These are phyloP conservation scores for Amanita pseudoporphyria DNA, from an alignment of 768 basidiomycete genomes.

Conservation along the genomic window DNA sequence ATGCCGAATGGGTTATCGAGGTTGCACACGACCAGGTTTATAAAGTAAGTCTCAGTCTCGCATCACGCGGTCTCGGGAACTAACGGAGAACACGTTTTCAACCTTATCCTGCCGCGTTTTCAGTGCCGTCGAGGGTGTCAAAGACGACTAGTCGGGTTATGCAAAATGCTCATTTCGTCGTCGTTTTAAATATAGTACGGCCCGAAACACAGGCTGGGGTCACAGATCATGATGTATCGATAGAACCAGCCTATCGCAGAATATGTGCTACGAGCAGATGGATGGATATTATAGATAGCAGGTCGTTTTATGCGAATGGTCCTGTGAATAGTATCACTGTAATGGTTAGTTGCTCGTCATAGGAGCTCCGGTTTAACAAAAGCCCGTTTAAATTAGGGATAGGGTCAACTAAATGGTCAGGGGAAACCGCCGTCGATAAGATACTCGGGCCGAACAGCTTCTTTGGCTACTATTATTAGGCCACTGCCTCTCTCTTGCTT, in stretches of 20 bases:
- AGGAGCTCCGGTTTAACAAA: too few species aligned
- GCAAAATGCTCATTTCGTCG: neutral
- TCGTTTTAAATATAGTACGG: neutral
- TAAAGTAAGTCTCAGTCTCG: conserved; percentile 9
- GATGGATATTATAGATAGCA: neutral
- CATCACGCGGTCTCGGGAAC: conserved; percentile 22
- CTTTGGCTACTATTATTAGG: too few species aligned
- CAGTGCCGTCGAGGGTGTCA: neutral
- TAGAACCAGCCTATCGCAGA: neutral
- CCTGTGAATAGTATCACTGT: too few species aligned
- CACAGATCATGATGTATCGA: neutral
- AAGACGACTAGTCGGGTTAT: neutral
- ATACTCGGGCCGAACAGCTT: too few species aligned
- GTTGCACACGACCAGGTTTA: conserved; percentile 21
- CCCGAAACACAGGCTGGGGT: neutral
- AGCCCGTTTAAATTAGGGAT: too few species aligned
- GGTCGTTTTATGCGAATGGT: neutral
- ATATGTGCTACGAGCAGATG: neutral
- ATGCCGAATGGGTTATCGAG: conserved; percentile 10
- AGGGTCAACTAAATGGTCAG: too few species aligned
- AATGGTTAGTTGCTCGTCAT: too few species aligned
- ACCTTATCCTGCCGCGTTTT: neutral
- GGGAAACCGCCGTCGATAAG: too few species aligned
- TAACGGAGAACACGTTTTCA: conserved; percentile 18
- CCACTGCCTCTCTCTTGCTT: too few species aligned